phyloP scores from a whole-genome alignment of 75 land plant genomes.

The Selaginella tamariscina region DNA sequence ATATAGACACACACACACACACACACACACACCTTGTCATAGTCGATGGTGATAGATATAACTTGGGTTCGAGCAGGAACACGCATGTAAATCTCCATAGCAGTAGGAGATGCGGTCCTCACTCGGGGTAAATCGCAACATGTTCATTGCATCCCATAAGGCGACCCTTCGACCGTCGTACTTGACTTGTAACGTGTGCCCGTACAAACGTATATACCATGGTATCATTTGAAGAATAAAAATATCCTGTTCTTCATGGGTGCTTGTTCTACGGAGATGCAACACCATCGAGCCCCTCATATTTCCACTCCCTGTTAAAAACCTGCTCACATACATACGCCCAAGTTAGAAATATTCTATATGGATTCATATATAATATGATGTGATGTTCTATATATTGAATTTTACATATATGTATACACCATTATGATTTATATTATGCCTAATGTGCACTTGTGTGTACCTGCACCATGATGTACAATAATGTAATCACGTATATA shows the following conservation, averaged over 20 bases:
- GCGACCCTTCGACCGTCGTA: constrained; percentile 42
- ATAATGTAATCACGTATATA: no score
- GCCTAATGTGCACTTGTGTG: no score
- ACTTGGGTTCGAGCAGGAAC: constrained; percentile 43
- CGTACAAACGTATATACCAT: constrained; percentile 89
- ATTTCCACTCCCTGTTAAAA: constrained; percentile 91
- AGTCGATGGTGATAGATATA: constrained; percentile 54
- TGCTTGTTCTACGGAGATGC: constrained; percentile 45
- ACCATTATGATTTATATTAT: no score
- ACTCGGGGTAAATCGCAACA: constrained; percentile 62
- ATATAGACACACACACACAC: no score
- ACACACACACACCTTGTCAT: constrained; percentile 89
- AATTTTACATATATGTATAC: no score
- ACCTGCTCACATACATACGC: constrained; percentile 64
- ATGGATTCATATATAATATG: no score
- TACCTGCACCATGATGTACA: no score
- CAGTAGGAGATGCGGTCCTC: constrained; percentile 86
- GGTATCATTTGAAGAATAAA: constrained; percentile 80
- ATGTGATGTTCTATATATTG: no score
- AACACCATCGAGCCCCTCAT: constrained; percentile 85
- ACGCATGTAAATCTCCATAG: constrained; percentile 55
- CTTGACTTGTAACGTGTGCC: constrained; percentile 58
- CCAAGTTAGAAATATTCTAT: no score
- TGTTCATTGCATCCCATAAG: constrained; percentile 36
- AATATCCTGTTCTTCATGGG: constrained; percentile 14